Evolutionary conservation across 352 stramenopile species (phyloP).

Genomic region (Globisporangium cystogenes): DNA sequence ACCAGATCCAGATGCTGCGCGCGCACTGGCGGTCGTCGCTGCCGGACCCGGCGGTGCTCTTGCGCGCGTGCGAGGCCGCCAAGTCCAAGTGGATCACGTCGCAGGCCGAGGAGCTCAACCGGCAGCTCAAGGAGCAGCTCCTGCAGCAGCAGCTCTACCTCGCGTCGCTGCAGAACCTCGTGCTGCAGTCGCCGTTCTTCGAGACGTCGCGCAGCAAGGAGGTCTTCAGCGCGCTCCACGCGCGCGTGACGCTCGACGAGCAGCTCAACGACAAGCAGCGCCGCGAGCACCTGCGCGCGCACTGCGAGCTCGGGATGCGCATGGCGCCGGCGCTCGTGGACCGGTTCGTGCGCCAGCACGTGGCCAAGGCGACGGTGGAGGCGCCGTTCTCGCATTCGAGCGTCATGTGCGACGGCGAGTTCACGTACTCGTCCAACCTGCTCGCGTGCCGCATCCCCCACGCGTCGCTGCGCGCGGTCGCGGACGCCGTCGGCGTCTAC

Average conservation of each 20-base stretch:
- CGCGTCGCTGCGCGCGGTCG: conserved; percentile 23
- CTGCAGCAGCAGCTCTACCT: conserved; percentile 62
- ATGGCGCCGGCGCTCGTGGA: conserved; percentile 28
- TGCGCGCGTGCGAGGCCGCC: conserved; percentile 33
- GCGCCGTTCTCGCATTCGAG: conserved; percentile 54
- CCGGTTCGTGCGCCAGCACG: conserved; percentile 29
- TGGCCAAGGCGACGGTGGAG: conserved; percentile 17
- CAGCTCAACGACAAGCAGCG: conserved; percentile 17
- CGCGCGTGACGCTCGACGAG: conserved; percentile 17
- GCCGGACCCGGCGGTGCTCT: conserved; percentile 24
- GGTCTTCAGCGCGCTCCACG: conserved; percentile 49
- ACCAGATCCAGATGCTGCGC: conserved; percentile 31
- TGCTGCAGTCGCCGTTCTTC: conserved; percentile 46
- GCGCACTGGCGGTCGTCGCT: conserved; percentile 37
- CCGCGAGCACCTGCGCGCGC: conserved; percentile 24
- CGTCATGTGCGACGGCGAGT: conserved; percentile 40
- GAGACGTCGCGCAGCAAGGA: conserved; percentile 38
- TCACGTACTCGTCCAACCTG: conserved; percentile 49
- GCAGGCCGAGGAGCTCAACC: conserved; percentile 45
- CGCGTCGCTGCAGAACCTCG: conserved; percentile 45
- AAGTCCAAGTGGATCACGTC: conserved; percentile 49
- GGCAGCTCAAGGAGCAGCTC: conserved; percentile 46
- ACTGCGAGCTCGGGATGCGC: conserved; percentile 28
- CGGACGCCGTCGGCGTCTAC: conserved; percentile 29
- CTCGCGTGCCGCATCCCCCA: conserved; percentile 40